Conservation (phyloP, 495 filamentous ascomycete genomes). For the Hypoxylon lienhwacheense region DNA sequence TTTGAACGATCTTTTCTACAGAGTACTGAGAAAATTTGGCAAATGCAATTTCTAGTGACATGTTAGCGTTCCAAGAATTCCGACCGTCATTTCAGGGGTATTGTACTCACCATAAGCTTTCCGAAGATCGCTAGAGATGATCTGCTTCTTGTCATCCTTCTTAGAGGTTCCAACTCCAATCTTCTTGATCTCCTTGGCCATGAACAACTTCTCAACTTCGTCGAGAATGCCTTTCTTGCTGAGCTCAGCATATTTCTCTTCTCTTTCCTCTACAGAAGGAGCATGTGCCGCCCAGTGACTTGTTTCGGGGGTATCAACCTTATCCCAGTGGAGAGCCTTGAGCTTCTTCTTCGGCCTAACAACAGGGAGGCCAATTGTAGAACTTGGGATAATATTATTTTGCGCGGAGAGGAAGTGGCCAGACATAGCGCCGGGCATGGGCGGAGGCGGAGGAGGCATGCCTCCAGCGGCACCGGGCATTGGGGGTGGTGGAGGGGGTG, state of each 20-base stretch:
- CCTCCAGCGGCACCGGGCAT: conserved; percentile 42
- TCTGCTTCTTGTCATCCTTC: conserved; percentile 94
- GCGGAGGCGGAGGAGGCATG: conserved; percentile 57
- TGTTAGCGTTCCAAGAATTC: conserved; percentile 14
- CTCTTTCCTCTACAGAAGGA: conserved; percentile 77
- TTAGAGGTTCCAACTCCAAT: conserved; percentile 68
- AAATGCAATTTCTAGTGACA: conserved; percentile 73
- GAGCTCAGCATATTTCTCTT: conserved; percentile 92
- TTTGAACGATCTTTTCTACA: conserved; percentile 80
- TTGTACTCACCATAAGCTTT: conserved; percentile 72
- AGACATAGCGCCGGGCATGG: conserved; percentile 53
- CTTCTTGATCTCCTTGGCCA: conserved; percentile 95
- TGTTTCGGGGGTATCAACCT: conserved; percentile 89
- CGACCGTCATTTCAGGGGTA: background rate
- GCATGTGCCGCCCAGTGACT: conserved; percentile 93
- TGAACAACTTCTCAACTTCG: conserved; percentile 94
- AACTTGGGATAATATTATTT: conserved; percentile 35
- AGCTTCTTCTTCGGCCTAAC: conserved; percentile 97
- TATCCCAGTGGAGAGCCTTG: conserved; percentile 99
- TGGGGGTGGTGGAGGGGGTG: conserved; percentile 58
- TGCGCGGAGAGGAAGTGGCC: conserved; percentile 58
- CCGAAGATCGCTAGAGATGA: conserved; percentile 88
- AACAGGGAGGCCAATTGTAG: conserved; percentile 63
- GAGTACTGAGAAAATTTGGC: conserved; percentile 83
- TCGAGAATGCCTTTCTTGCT: conserved; percentile 92